Evolutionary conservation across 305 asterid species (phyloP), one percentile per base, ranked within the genome.

Genomic region (Fraxinus angustifolia): DNA sequence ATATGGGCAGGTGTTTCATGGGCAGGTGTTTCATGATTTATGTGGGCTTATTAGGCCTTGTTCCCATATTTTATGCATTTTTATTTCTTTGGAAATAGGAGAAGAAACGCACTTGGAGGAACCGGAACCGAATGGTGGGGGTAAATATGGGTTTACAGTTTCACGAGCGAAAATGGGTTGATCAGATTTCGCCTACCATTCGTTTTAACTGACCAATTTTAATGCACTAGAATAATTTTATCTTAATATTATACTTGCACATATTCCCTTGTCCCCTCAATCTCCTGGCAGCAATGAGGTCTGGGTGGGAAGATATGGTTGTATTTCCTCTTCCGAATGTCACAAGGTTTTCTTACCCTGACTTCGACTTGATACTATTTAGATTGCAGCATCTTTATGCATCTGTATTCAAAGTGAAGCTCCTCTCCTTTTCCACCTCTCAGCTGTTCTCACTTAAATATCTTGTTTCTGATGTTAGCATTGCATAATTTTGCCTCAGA

Each of bases 401-500:
- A 56, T 17, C 26, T 56, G 17, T 74, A 26, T 78, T 68, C 77
- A 21, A 42, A 65, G 45, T 62, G 58, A 68, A 81, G 62, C 81
- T 80, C 77, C 50, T 3, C 62, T 81, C 17, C 28, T 45, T 67
- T 73, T 75, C 73, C 80, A 17, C 28, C 60, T 60, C 30, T 21
- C 58, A 45, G 19, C 12, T 8, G 16, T 79, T 10, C 26, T 70
- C 62, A 1, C 74, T 71, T 53, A 76, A 65, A 75, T 67, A n/a
- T 17, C 34, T 68, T 12, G 62, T 65, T 65, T 73, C 80, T 77
- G 77, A 73, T 73, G 19, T n/a, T 42, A 65, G 76, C 48, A 72
- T 58, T 78, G 79, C 28, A n/a, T 76, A 75, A 73, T 67, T 30
- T 80, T 60, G 70, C 78, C 79, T 14, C 50, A 30, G 70, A n/a